A percentile compares a stretch with the other conserved stretches of the same genome.
phyloP scores from a whole-genome alignment of 163 green algal species.

The Scenedesmus sp. region DNA sequence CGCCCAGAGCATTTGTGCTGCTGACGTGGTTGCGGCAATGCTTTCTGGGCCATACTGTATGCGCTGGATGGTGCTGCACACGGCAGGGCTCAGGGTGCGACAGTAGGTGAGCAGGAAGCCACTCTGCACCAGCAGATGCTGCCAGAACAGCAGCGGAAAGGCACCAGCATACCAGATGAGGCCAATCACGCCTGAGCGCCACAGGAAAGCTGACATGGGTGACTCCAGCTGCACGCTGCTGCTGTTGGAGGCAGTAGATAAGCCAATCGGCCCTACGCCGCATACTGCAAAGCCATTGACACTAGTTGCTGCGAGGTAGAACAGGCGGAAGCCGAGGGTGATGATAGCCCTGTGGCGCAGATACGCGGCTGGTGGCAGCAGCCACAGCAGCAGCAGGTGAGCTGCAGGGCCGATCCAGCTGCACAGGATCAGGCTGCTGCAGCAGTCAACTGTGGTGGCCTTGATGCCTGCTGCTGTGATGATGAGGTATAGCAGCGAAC shows the following conservation, averaged over 20 bases:
- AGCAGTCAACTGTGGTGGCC: not conserved
- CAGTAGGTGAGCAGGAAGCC: not conserved
- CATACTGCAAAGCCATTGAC: slow-evolving; percentile 13
- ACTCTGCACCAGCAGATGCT: slow-evolving; percentile 19
- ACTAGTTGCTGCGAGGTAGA: slow-evolving; percentile 17
- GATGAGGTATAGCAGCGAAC: slow-evolving; percentile 22
- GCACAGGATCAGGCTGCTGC: slow-evolving; percentile 1
- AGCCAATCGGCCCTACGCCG: not conserved
- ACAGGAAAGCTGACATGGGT: slow-evolving; percentile 6
- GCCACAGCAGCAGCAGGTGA: not conserved
- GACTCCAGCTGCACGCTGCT: not conserved
- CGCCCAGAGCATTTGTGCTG: not conserved
- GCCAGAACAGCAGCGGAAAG: slow-evolving; percentile 31
- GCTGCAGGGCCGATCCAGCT: slow-evolving; percentile 24
- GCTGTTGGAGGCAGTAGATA: not conserved
- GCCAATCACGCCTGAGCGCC: slow-evolving; percentile 17
- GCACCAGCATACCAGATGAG: slow-evolving; percentile 6
- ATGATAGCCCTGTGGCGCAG: not conserved
- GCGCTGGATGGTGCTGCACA: not conserved
- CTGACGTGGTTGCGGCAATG: not conserved
- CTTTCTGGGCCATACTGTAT: not conserved
- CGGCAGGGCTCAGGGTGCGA: not conserved
- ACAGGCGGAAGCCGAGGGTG: not conserved
- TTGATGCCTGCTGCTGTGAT: not conserved
- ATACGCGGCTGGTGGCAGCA: not conserved